phyloP scores from a whole-genome alignment of 192 early-diverging fungal genomes.

The Cladochytrium replicatum region DNA sequence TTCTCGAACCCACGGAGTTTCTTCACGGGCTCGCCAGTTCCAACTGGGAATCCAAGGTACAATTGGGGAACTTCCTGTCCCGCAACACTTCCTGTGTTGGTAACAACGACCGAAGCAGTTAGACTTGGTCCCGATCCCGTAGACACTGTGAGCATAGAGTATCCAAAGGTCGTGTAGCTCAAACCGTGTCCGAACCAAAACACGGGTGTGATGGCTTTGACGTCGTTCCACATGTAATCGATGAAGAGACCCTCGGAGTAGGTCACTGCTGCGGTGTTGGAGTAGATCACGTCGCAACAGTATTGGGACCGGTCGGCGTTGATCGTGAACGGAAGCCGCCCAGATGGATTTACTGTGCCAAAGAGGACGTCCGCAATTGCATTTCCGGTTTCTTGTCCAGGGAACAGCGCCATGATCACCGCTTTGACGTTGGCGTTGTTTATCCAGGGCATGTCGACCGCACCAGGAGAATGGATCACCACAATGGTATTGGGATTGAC shows the following conservation, averaged over 20 bases:
- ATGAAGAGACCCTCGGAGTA: slow-evolving; percentile 7
- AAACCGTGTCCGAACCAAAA: slow-evolving; percentile 6
- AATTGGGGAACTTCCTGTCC: neutral
- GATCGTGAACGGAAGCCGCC: slow-evolving; percentile 7
- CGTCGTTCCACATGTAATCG: slow-evolving; percentile 9
- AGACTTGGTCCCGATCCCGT: neutral
- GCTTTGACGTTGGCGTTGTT: slow-evolving; percentile 1
- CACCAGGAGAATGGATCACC: slow-evolving; percentile 36
- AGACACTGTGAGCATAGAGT: too few species aligned
- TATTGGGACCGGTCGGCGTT: neutral
- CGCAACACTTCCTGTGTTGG: neutral
- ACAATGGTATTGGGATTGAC: slow-evolving; percentile 29
- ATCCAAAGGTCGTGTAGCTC: neutral
- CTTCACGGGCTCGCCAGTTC: neutral
- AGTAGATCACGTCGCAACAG: neutral
- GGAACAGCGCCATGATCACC: neutral
- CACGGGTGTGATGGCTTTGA: neutral
- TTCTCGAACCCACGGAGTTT: neutral
- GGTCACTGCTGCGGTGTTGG: neutral
- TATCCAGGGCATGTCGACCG: slow-evolving; percentile 18
- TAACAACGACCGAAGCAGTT: neutral
- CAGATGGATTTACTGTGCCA: slow-evolving; percentile 9
- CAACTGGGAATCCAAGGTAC: neutral
- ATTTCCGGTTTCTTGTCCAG: slow-evolving; percentile 9
- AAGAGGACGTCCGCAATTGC: slow-evolving; percentile 10